Evolutionary conservation across 2,329 filamentous ascomycete genomes (phyloP).

Genomic region (Aspergillus costaricaensis): DNA sequence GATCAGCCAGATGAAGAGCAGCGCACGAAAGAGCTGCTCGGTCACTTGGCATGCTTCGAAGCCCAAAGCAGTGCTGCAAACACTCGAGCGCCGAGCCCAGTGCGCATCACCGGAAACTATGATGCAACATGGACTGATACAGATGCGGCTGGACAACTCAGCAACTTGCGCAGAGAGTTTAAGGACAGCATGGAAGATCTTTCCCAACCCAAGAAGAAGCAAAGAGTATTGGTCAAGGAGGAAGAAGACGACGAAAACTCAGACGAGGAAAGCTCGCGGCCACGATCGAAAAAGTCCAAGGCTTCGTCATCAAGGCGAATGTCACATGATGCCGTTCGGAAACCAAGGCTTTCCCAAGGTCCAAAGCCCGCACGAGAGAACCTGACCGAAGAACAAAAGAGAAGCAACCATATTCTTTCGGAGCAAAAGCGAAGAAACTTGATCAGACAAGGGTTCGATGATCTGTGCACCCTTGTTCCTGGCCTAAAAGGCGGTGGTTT

Average conservation of each 20-base stretch:
- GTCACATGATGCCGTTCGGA: conserved; percentile 42
- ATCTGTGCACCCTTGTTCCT: conserved; percentile 75
- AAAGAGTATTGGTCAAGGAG: conserved; percentile 39
- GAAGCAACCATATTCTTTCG: conserved; percentile 82
- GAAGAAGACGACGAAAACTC: conserved; percentile 43
- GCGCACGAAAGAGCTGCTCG: conserved; percentile 57
- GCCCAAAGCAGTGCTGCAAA: conserved; percentile 60
- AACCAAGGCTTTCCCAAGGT: conserved; percentile 30
- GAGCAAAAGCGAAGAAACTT: conserved; percentile 83
- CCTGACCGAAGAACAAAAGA: conserved; percentile 75
- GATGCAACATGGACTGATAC: conserved; percentile 20
- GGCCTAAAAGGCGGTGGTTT: conserved; percentile 72
- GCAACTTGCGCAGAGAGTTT: conserved; percentile 18
- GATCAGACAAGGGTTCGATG: conserved; percentile 80
- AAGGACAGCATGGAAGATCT: conserved; percentile 25
- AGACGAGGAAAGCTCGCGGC: conserved; percentile 35
- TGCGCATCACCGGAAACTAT: conserved; percentile 25
- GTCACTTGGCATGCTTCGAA: conserved; percentile 60
- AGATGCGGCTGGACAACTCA: conserved; percentile 10
- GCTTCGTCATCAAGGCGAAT: conserved; percentile 40
- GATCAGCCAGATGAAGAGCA: conserved; percentile 61
- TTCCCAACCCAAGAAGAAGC: conserved; percentile 35
- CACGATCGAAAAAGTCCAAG: conserved; percentile 54
- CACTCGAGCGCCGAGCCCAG: conserved; percentile 62
- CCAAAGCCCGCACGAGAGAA: conserved; percentile 55